A percentile compares a stretch with the other conserved stretches of the same genome.
These are phyloP conservation scores for Neckera pumila DNA, from an alignment of 225 moss, liverwort and hornwort species.

Conservation along the genomic window DNA sequence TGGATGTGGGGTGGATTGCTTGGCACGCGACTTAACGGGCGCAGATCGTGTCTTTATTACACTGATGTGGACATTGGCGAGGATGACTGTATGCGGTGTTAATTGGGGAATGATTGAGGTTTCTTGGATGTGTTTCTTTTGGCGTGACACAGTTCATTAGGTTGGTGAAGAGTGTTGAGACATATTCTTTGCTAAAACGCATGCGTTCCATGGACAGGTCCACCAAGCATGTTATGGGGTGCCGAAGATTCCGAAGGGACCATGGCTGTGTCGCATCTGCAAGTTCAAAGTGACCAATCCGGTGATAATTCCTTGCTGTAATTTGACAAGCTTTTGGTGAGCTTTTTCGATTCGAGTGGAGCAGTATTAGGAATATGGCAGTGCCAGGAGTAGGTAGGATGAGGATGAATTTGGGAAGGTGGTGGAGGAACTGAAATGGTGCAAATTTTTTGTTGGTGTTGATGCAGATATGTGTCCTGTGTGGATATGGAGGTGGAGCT, in stretches of 20 bases:
- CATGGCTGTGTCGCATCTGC: constrained; percentile 89
- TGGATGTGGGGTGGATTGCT: background rate
- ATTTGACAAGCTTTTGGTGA: background rate
- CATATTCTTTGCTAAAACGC: background rate
- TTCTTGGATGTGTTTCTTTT: background rate
- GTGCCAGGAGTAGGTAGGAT: background rate
- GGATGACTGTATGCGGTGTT: background rate
- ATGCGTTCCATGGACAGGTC: constrained; percentile 34
- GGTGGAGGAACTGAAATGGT: background rate
- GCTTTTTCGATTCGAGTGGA: background rate
- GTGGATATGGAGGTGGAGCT: constrained; percentile 88
- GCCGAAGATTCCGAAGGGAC: constrained; percentile 70
- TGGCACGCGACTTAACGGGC: background rate
- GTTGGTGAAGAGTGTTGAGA: background rate
- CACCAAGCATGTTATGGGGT: constrained; percentile 98
- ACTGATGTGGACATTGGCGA: background rate
- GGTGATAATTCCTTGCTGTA: background rate
- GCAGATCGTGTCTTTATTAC: background rate
- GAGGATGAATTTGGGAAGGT: background rate
- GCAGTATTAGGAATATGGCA: background rate
- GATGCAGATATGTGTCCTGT: constrained; percentile 73
- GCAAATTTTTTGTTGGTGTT: background rate
- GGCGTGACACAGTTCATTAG: background rate
- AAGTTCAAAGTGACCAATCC: constrained; percentile 59
- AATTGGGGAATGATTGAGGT: background rate